A percentile compares a stretch with the other conserved stretches of the same genome.
These are phyloP conservation scores for Basidiobolus meristosporus DNA, from an alignment of 371 early-diverging fungal species.

Conservation along the genomic window DNA sequence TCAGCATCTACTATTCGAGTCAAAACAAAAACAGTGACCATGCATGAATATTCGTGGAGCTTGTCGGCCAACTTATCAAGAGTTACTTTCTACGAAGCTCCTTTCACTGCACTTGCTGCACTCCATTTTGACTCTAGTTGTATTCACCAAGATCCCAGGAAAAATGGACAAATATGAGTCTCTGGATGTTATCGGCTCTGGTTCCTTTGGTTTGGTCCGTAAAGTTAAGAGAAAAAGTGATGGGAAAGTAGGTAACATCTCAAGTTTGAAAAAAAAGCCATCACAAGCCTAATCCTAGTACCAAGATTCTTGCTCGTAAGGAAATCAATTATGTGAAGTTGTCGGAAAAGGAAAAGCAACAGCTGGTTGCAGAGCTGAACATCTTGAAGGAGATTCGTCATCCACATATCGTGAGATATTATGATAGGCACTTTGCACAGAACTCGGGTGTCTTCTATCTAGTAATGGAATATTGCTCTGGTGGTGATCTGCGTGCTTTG, in stretches of 20 bases:
- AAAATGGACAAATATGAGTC: constrained; percentile 8
- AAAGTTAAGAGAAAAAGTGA: constrained; percentile 34
- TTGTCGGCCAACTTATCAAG: constrained; percentile 3
- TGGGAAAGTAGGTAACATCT: constrained; percentile 13
- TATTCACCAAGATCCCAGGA: too few relatives aligned
- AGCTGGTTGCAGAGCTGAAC: constrained; percentile 52
- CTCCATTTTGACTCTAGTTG: too few relatives aligned
- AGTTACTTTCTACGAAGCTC: too few relatives aligned
- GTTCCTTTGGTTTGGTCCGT: constrained; percentile 40
- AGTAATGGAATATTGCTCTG: constrained; percentile 33
- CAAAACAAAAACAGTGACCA: too few relatives aligned
- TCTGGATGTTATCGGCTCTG: constrained; percentile 18
- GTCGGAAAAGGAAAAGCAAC: constrained; percentile 35
- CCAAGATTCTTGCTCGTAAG: constrained; percentile 43
- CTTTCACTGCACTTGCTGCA: constrained; percentile 2
- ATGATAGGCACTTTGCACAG: constrained; percentile 37
- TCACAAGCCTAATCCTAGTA: too few relatives aligned
- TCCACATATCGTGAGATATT: constrained; percentile 50
- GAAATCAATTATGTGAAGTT: constrained; percentile 55
- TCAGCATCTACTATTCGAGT: too few relatives aligned
- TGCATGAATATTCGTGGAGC: background rate
- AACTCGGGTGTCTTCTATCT: constrained; percentile 39
- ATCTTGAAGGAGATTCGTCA: constrained; percentile 45
- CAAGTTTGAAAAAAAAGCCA: too few relatives aligned
- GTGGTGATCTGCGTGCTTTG: constrained; percentile 31